phyloP scores from a whole-genome alignment of 805 yeast species.

The Candida ponderosae region DNA sequence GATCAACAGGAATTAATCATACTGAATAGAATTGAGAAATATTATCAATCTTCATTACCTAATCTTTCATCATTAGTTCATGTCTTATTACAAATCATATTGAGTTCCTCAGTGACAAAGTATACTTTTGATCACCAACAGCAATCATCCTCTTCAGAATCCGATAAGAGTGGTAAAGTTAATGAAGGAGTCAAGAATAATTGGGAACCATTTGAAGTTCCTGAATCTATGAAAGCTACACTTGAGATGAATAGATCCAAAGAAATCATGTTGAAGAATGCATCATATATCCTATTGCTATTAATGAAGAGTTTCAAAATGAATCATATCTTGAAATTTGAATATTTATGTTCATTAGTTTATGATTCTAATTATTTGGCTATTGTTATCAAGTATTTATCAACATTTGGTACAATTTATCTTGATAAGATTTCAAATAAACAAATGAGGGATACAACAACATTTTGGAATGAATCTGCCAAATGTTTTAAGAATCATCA shows the following conservation, averaged over 20 bases:
- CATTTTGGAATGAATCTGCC: constrained; percentile 6
- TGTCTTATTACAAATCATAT: constrained; percentile 58
- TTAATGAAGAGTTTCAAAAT: constrained; percentile 72
- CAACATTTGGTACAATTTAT: constrained; percentile 13
- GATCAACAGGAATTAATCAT: constrained; percentile 27
- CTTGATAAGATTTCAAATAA: constrained; percentile 23
- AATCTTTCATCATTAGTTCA: constrained; percentile 55
- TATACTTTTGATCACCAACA: background rate
- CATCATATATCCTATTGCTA: constrained; percentile 42
- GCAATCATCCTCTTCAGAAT: background rate
- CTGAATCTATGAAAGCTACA: too few relatives aligned
- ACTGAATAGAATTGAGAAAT: constrained; percentile 48
- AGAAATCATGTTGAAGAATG: constrained; percentile 53
- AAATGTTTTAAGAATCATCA: too few relatives aligned
- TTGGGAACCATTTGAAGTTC: too few relatives aligned
- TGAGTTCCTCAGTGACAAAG: constrained; percentile 31
- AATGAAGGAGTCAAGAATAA: constrained; percentile 8
- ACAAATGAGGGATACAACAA: constrained; percentile 8
- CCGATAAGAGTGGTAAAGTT: constrained; percentile 3
- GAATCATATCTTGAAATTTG: constrained; percentile 73
- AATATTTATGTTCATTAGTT: constrained; percentile 60
- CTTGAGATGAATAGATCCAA: constrained; percentile 53
- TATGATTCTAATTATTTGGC: constrained; percentile 61
- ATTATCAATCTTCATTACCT: constrained; percentile 46
- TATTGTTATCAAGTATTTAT: constrained; percentile 11